Base-by-base conservation (phyloP, 306 rosid species). In the Adenanthera pavonina region DNA sequence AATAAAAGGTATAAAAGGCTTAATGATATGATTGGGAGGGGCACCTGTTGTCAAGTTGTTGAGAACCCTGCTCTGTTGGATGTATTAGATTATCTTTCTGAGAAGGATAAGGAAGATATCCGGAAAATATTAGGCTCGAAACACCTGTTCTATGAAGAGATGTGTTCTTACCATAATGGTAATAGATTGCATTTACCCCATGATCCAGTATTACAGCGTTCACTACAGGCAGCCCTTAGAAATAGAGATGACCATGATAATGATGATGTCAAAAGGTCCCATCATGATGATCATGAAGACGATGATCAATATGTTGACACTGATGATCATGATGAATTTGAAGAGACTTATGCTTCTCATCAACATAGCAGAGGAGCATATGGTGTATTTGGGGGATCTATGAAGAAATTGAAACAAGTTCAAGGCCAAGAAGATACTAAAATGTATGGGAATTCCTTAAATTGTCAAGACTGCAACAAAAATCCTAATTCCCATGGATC, bases 111-210 rank as follows among this genome's bases (percentile, higher is more conserved):
- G 82, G 97, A 94, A 0, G 94, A 92, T 43, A 93, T 92, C 65
- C 81, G 95, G 57, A 94, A 92, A 76, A 92, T 90, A 72, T 84
- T 94, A 44, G 90, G 91, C 93, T 94, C 98, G 2, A 94, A 92
- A 88, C 97, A 94, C 38, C 78, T 94, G 15, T 94, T 92, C 80
- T 94, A 94, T 40, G 95, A 94, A 86, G 97, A 92, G 83, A 94
- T 92, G 98, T 94, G 98, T 76, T 94, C 97, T 20, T 94, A 94
- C 79, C 97, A 92, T 87, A 92, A 94, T 81, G 78, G 89, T 3
- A 94, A 94, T 84, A 90, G 97, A 64, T 83, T 94, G 82, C 97
- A 94, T 87, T 89, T 94, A 79, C 97, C 98, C 75, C 98, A 86
- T 20, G 98, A 94, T 85, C 92, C 85, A 15, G 92, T 90, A 48